phyloP scores from a whole-genome alignment of 768 basidiomycete genomes.

The button mushroom (Agaricus bisporus) region DNA sequence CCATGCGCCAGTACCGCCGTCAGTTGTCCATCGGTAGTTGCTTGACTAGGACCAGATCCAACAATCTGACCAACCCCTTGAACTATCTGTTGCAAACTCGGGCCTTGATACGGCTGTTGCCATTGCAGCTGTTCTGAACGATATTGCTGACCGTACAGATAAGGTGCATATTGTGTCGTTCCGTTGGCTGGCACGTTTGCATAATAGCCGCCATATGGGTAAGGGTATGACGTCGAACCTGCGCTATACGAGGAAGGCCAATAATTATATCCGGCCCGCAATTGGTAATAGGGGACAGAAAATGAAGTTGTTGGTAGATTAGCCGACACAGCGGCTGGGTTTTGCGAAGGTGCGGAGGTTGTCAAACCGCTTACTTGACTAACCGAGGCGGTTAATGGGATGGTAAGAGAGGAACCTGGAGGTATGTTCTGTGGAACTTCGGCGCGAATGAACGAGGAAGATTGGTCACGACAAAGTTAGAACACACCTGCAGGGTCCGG shows the following conservation, averaged over 20 bases:
- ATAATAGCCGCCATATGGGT: slow-evolving; percentile 11
- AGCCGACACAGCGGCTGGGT: slow-evolving; percentile 3
- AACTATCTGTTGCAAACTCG: background rate
- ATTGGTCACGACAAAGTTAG: slow-evolving; percentile 5
- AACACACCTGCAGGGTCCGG: slow-evolving; percentile 21
- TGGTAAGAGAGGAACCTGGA: slow-evolving; percentile 10
- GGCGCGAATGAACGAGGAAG: slow-evolving; percentile 1
- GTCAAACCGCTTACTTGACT: slow-evolving; percentile 8
- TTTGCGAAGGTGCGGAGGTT: background rate
- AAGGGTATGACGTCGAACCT: slow-evolving; percentile 15
- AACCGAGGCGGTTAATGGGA: slow-evolving; percentile 14
- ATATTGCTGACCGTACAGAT: slow-evolving; percentile 11
- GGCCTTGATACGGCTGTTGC: slow-evolving; percentile 18
- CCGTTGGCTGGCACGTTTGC: slow-evolving; percentile 9
- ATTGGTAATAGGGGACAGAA: slow-evolving; percentile 13
- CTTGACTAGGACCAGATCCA: background rate
- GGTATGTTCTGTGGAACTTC: slow-evolving; percentile 8
- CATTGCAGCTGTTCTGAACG: slow-evolving; percentile 14
- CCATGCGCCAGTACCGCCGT: background rate
- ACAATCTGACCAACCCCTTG: background rate
- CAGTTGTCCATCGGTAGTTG: background rate
- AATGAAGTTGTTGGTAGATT: slow-evolving; percentile 11
- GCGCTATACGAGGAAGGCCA: slow-evolving; percentile 25
- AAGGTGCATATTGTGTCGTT: slow-evolving; percentile 11
- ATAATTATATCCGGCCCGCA: slow-evolving; percentile 27